A percentile compares a stretch with the other conserved stretches of the same genome.
phyloP scores from a whole-genome alignment of 176 grass and related monocot genomes.

The Triticum dicoccoides region DNA sequence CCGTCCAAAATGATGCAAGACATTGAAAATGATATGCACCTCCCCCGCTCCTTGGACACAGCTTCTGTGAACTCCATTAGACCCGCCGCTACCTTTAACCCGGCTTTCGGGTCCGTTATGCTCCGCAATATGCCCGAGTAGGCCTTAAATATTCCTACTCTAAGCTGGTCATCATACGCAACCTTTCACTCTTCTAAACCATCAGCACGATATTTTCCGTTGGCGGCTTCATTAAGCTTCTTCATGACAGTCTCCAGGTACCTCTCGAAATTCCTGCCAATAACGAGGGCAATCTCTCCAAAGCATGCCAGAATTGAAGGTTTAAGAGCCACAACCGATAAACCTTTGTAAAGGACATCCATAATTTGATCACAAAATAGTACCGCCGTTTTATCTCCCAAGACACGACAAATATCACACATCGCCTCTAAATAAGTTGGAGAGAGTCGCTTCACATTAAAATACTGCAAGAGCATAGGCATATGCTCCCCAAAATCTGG shows the following conservation, averaged over 20 bases:
- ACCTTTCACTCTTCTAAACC: constrained; percentile 67
- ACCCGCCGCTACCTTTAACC: not conserved
- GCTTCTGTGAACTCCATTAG: not conserved
- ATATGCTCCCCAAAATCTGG: constrained; percentile 77
- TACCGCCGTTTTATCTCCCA: constrained; percentile 69
- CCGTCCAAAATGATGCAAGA: not conserved
- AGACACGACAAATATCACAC: constrained; percentile 74
- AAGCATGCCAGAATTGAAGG: constrained; percentile 80
- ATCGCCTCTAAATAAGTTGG: constrained; percentile 74
- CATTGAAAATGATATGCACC: not conserved
- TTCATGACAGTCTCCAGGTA: constrained; percentile 60
- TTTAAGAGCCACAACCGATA: constrained; percentile 67
- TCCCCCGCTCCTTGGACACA: not conserved
- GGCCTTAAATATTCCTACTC: constrained; percentile 72
- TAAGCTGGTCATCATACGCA: constrained; percentile 75
- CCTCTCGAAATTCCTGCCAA: constrained; percentile 77
- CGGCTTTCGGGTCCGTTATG: not conserved
- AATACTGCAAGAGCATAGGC: constrained; percentile 63
- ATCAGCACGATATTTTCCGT: constrained; percentile 22
- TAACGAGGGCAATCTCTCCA: constrained; percentile 82
- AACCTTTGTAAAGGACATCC: constrained; percentile 71
- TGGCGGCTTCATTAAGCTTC: constrained; percentile 73
- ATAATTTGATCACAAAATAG: constrained; percentile 77
- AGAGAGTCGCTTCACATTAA: constrained; percentile 80
- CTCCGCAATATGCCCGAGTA: constrained; percentile 51